Percentiles rank a stretch among this genome's conserved stretches.
These are phyloP conservation scores for Acanthamoeba lenticulata DNA, from an alignment of 208 protist species.

Conservation along the genomic window DNA sequence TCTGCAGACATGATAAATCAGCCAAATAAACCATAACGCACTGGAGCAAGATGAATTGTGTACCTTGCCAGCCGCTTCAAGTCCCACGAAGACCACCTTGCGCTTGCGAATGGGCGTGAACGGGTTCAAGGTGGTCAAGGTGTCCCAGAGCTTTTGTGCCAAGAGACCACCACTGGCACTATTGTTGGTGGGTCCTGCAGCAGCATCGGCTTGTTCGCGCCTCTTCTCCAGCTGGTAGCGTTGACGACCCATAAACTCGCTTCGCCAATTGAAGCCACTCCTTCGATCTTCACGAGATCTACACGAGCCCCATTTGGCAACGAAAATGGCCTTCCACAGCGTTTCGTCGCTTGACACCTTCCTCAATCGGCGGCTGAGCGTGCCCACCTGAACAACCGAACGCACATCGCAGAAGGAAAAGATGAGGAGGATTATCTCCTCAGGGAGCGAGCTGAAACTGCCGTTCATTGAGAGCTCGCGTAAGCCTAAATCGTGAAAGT, in stretches of 20 bases:
- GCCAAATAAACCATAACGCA: not conserved
- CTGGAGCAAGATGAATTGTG: not conserved
- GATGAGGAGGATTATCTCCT: constrained; percentile 43
- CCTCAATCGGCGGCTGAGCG: not conserved
- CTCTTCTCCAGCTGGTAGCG: not conserved
- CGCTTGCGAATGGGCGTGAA: not conserved
- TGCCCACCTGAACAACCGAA: not conserved
- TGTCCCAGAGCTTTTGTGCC: not conserved
- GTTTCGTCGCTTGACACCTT: not conserved
- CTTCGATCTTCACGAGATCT: not conserved
- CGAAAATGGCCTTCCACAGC: not conserved
- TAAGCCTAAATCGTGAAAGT: not conserved
- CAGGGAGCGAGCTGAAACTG: not conserved
- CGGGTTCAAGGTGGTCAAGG: not conserved
- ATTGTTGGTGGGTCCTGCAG: not conserved
- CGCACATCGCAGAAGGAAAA: not conserved
- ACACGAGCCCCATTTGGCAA: not conserved
- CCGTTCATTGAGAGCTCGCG: not conserved
- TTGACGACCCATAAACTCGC: not conserved
- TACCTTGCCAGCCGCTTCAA: constrained; percentile 17
- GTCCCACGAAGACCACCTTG: constrained; percentile 25
- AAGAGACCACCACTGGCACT: not conserved
- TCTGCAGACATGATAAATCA: not conserved
- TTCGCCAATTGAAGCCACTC: not conserved
- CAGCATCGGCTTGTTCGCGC: not conserved